A percentile compares a stretch with the other conserved stretches of the same genome.
Evolutionary conservation across 768 basidiomycete genomes (phyloP).

Genomic region (Lactifluus rugatus): DNA sequence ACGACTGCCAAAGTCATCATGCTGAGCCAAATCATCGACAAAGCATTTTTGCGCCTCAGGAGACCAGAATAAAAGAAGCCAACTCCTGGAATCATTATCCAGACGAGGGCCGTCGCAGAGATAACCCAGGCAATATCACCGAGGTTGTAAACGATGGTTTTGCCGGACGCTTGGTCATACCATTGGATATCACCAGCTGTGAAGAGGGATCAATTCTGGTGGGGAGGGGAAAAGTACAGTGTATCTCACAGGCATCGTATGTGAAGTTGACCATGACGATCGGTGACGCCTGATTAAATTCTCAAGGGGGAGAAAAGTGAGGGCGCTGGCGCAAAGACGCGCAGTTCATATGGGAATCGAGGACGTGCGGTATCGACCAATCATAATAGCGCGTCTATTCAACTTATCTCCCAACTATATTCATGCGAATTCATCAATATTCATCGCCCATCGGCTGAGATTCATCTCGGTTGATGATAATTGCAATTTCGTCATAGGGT

Average conservation of each 20-base stretch:
- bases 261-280: constrained; percentile 25
- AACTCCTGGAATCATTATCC: constrained; percentile 54
- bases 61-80: constrained; percentile 90
- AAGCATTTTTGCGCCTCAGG: constrained; percentile 84
- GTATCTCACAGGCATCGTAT: constrained; percentile 20
- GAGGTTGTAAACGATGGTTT: constrained; percentile 38
- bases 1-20: constrained; percentile 72
- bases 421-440: not conserved
- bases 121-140: constrained; percentile 67
- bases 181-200: constrained; percentile 34
- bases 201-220: not conserved
- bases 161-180: constrained; percentile 20
- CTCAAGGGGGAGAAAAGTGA: not conserved
- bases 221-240: not conserved
- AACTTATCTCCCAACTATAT: not conserved
- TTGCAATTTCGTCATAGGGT: not conserved
- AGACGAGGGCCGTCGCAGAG: constrained; percentile 69
- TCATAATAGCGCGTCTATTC: not conserved
- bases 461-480: not conserved
- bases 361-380: constrained; percentile 10
- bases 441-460: not conserved
- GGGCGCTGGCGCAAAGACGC: not conserved
- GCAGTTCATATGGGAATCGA: not conserved
- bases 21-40: constrained; percentile 78
- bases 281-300: not conserved